Percentiles rank a stretch among this genome's conserved stretches.
Evolutionary conservation across 202 grass and related monocot genomes (phyloP).

Genomic region (Alloteropsis angusta): DNA sequence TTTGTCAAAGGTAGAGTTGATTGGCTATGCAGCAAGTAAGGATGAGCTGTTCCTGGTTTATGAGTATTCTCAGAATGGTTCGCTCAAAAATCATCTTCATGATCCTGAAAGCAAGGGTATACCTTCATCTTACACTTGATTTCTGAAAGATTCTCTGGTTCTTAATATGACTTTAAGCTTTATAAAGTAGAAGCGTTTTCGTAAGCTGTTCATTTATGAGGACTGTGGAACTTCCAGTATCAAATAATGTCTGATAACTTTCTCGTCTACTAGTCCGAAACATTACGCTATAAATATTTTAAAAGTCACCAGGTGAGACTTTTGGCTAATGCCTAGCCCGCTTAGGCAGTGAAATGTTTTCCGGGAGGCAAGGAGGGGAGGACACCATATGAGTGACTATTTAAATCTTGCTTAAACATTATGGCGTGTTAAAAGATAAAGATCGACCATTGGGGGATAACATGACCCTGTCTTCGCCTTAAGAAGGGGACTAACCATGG

Average conservation of each 20-base stretch:
- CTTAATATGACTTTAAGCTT: neutral
- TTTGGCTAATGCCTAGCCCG: neutral
- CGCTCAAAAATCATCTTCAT: slow-evolving; percentile 88
- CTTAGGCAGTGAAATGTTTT: neutral
- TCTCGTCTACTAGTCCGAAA: neutral
- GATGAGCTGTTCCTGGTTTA: slow-evolving; percentile 95
- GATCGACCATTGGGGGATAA: neutral
- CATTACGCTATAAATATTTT: neutral
- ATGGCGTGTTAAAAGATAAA: neutral
- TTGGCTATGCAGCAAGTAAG: slow-evolving; percentile 93
- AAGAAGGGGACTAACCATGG: neutral
- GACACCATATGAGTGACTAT: neutral
- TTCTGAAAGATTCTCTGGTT: slow-evolving; percentile 10
- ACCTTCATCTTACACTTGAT: neutral
- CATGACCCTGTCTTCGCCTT: neutral
- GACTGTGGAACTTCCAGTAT: neutral
- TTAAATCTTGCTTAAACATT: neutral
- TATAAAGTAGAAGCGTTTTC: neutral
- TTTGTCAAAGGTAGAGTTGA: slow-evolving; percentile 99
- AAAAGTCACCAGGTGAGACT: neutral
- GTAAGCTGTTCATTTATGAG: neutral
- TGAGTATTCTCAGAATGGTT: slow-evolving; percentile 96
- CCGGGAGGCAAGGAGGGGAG: neutral
- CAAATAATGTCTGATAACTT: slow-evolving; percentile 13
- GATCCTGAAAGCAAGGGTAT: slow-evolving; percentile 94